Evolutionary conservation across 2,329 filamentous ascomycete species (phyloP), one percentile per base, ranked within the genome.

Genomic region (Nothophaeocryptopus gaeumannii): DNA sequence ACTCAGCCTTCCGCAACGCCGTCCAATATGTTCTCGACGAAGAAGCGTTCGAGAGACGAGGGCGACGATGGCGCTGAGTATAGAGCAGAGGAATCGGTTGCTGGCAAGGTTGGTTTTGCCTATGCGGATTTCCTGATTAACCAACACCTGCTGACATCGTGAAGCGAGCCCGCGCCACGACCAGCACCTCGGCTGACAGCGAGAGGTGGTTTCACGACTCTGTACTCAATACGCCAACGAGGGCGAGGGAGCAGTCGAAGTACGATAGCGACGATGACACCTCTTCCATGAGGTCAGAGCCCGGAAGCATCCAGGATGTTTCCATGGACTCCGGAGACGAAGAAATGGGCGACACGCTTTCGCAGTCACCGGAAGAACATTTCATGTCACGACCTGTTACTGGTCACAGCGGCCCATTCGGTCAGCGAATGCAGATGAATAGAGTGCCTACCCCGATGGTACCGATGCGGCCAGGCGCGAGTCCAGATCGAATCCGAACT

Each of bases 231-330:
- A 64, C 61, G 9, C 63, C 61, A 9, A 60, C 55, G 16, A 49
- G 53, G 13, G 45, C 53, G 30, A 43, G 51, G 36, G 33, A 52
- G 36, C 60, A 61, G 42, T 54, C 54, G 32, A 63, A 63, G 35
- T 65, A 67, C 51, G 63, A 66, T 47, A 64, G 61, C 52, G 61
- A 58, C 32, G 61, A 65, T 36, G 60, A 63, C 30, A 59, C 63
- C 12, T 65, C 63, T 9, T 64, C 62, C 29, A 60, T 66, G 53
- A 50, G 61, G 14, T 66, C 64, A 1, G 65, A 67, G 41, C 61
- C 62, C 5, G 63, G 63, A 26, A 66, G 62, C 46, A 60, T 60
- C 5, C 63, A 64, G 45, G 61, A 63, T 39, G 40, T 63, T 14
- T 53, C 53, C 15, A 59, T 58, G 54, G 53, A 53, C 4, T 62